Evolutionary conservation across 768 basidiomycete species (phyloP).

Genomic region (Gymnopilus dilepis): DNA sequence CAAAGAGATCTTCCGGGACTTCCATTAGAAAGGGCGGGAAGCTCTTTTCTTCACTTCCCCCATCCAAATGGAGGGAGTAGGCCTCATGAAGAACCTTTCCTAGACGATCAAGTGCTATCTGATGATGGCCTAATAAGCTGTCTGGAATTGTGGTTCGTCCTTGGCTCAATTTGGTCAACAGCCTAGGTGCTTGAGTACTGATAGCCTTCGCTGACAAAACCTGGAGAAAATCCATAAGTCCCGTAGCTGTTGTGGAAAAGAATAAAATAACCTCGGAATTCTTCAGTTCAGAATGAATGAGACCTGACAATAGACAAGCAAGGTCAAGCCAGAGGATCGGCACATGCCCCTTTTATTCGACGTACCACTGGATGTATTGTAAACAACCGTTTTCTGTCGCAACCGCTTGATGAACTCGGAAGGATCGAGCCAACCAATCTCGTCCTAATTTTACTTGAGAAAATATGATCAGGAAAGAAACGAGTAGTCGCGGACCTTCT

Average conservation of each 20-base stretch:
- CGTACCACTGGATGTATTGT: constrained; percentile 2
- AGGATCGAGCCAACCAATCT: not conserved
- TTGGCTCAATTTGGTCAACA: not conserved
- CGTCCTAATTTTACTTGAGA: no score
- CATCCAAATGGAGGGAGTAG: not conserved
- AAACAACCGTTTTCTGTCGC: not conserved
- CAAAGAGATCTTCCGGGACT: constrained; percentile 8
- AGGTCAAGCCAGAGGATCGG: no score
- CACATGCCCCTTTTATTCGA: not conserved
- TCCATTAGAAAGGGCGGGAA: constrained; percentile 14
- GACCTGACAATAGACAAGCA: not conserved
- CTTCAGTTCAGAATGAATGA: constrained; percentile 12
- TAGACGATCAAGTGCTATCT: not conserved
- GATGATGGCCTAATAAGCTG: constrained; percentile 2
- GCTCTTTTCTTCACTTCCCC: not conserved
- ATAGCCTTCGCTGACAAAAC: not conserved
- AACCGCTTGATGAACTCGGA: constrained; percentile 6
- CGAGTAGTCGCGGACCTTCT: not conserved
- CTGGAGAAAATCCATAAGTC: not conserved
- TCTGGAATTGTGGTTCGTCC: not conserved
- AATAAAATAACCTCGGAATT: constrained; percentile 1
- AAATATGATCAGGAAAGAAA: no score
- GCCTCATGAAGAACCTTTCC: not conserved
- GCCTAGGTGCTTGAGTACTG: not conserved
- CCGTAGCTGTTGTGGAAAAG: not conserved